Conservation (phyloP, 768 basidiomycete genomes). For the Mycena pura region DNA sequence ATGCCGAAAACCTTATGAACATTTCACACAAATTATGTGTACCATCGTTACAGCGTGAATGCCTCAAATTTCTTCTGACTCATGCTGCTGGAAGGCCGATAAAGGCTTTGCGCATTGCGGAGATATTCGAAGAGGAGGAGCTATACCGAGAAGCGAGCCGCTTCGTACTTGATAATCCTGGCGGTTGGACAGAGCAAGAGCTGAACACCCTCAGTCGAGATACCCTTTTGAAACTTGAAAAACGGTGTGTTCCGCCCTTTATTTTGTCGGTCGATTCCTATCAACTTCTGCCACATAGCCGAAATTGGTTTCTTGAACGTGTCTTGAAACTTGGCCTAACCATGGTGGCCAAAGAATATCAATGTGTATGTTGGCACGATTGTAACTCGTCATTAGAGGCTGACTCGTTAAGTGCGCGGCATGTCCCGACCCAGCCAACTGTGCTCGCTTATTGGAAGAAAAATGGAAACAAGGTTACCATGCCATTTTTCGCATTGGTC, state of each 20-base stretch:
- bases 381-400: background rate
- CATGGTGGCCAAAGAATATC: conserved; percentile 90
- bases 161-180: conserved; percentile 92
- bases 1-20: conserved; percentile 91
- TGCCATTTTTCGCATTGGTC: conserved; percentile 86
- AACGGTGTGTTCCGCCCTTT: conserved; percentile 55
- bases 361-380: conserved; percentile 65
- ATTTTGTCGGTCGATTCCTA: background rate
- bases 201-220: conserved; percentile 81
- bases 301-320: conserved; percentile 95
- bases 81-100: conserved; percentile 93
- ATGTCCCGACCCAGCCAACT: conserved; percentile 80
- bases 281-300: conserved; percentile 46
- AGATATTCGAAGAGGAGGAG: conserved; percentile 89
- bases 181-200: conserved; percentile 83
- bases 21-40: conserved; percentile 90
- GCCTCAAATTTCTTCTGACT: conserved; percentile 86
- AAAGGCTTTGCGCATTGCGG: conserved; percentile 91
- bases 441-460: conserved; percentile 87
- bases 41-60: conserved; percentile 79
- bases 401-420: conserved; percentile 65
- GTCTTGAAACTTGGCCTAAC: conserved; percentile 90
- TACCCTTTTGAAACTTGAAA: conserved; percentile 89
- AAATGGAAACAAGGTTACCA: conserved; percentile 93
- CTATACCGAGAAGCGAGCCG: conserved; percentile 90